Conservation (phyloP, 176 grass and related monocot genomes). For the Cenchrus americanus region DNA sequence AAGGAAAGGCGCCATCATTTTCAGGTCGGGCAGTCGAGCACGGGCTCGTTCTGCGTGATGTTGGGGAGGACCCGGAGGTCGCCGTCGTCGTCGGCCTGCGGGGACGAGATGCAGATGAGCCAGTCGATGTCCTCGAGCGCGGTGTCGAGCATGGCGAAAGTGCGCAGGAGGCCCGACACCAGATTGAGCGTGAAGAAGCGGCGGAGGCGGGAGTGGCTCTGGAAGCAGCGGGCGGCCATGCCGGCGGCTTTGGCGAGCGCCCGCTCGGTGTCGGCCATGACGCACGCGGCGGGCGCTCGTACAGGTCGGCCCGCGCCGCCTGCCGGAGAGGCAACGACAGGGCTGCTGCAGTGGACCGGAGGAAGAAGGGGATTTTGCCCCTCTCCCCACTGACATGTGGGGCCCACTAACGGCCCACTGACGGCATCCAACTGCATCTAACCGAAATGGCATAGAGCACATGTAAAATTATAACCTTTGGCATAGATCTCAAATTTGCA, state of each 20-base stretch:
- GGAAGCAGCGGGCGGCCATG: conserved; percentile 64
- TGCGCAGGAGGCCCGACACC: conserved; percentile 60
- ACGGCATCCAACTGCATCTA: too few relatives aligned
- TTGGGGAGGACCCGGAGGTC: conserved; percentile 66
- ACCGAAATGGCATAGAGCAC: too few relatives aligned
- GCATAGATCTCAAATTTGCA: too few relatives aligned
- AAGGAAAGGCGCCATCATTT: too few relatives aligned
- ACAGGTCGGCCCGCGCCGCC: conserved; percentile 80
- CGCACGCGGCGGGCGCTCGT: conserved; percentile 81
- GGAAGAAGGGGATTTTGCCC: too few relatives aligned
- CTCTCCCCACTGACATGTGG: too few relatives aligned
- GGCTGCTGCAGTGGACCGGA: too few relatives aligned
- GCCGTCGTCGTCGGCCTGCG: conserved; percentile 41
- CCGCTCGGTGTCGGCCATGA: conserved; percentile 60
- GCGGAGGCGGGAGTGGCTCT: conserved; percentile 65
- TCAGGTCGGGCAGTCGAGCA: too few relatives aligned
- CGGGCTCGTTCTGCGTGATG: conserved; percentile 75
- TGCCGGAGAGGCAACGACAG: too few relatives aligned
- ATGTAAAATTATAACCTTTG: too few relatives aligned
- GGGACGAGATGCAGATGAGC: conserved; percentile 76
- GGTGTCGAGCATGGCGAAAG: conserved; percentile 68
- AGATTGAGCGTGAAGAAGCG: conserved; percentile 79
- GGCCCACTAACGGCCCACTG: too few relatives aligned
- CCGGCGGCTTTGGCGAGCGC: conserved; percentile 60
- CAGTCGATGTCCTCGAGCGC: conserved; percentile 81